A percentile compares a stretch with the other conserved stretches of the same genome.
These are phyloP conservation scores for Zizania palustris DNA, from an alignment of 202 grass and related monocot genomes.

Conservation along the genomic window DNA sequence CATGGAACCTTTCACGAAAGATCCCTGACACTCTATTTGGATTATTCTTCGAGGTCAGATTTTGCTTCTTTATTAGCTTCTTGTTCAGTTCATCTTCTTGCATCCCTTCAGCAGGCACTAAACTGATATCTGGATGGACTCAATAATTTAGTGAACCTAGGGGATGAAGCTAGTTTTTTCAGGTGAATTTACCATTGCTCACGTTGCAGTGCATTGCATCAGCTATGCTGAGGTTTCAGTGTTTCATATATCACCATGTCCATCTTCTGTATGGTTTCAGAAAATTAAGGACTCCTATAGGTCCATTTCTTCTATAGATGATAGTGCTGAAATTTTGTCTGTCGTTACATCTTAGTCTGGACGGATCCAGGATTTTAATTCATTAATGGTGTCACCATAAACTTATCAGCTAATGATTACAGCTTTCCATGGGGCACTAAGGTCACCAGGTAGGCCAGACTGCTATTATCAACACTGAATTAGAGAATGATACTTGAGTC, in stretches of 20 bases:
- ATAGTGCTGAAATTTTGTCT: neutral
- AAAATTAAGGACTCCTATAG: neutral
- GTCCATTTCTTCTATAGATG: neutral
- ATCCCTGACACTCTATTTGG: conserved; percentile 79
- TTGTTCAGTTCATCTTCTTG: neutral
- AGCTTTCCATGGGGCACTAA: too few relatives aligned
- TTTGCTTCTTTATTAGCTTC: conserved; percentile 8
- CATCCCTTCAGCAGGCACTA: neutral
- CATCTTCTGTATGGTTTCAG: neutral
- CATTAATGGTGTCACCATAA: too few relatives aligned
- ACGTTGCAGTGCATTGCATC: neutral
- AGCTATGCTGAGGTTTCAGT: neutral
- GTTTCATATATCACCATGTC: neutral
- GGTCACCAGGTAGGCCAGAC: too few relatives aligned
- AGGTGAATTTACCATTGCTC: neutral
- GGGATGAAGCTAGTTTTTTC: neutral
- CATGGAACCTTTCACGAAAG: conserved; percentile 40
- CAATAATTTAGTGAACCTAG: neutral
- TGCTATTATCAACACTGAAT: too few relatives aligned
- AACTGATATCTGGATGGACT: neutral
- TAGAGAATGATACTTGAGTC: too few relatives aligned
- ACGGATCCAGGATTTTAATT: too few relatives aligned
- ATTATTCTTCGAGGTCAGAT: conserved; percentile 78
- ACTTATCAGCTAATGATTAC: too few relatives aligned
- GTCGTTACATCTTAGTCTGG: neutral